Evolutionary conservation across 176 grass and related monocot genomes (phyloP).

Genomic region (Aegilops tauschii): DNA sequence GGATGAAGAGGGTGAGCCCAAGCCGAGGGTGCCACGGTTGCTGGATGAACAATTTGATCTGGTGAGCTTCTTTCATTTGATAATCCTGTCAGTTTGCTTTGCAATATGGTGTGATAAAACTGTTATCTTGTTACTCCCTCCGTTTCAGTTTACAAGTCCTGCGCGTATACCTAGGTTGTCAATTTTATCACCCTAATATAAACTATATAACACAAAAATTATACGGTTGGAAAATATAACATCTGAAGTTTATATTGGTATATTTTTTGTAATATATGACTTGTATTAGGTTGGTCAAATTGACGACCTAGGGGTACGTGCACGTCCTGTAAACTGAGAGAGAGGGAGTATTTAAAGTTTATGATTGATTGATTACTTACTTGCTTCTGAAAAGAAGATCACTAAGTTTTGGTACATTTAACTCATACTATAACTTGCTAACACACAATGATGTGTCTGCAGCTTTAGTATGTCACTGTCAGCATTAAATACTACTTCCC

Average conservation of each 20-base stretch:
- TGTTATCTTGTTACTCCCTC: not conserved
- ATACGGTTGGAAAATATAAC: no score
- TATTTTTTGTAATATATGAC: no score
- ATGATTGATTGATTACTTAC: not conserved
- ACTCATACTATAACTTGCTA: not conserved
- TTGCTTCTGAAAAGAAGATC: not conserved
- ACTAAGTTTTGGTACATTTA: not conserved
- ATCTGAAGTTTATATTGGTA: no score
- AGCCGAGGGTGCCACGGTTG: slow-evolving; percentile 53
- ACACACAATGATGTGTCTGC: not conserved
- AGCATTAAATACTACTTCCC: not conserved
- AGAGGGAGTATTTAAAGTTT: not conserved
- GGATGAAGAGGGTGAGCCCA: slow-evolving; percentile 38
- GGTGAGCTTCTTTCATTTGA: slow-evolving; percentile 34
- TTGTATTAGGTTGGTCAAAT: no score
- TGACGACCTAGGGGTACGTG: no score
- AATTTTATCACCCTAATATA: no score
- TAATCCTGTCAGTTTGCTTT: not conserved
- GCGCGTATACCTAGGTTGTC: no score
- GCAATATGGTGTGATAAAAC: not conserved
- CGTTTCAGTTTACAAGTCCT: no score
- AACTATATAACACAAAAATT: no score
- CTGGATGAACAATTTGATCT: slow-evolving; percentile 95
- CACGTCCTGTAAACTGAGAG: no score
- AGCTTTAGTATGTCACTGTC: not conserved